These are phyloP conservation scores for Pseudopithomyces maydicus DNA, from an alignment of 2,329 filamentous ascomycete genomes.

Conservation along the genomic window DNA sequence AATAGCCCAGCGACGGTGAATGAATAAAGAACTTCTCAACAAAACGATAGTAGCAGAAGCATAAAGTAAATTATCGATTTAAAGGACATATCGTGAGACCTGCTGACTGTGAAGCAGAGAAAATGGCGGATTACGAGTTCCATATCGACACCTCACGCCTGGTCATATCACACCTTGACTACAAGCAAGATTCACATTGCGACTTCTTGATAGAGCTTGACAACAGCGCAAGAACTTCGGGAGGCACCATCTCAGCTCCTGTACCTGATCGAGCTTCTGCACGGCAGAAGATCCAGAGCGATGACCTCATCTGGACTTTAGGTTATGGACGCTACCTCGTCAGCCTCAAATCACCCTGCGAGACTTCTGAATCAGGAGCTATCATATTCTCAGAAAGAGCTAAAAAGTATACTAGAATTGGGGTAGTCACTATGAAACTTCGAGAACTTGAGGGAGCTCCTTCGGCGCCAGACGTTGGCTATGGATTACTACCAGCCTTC, in stretches of 20 bases:
- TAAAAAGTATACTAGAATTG: slow-evolving; percentile 8
- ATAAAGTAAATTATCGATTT: too few relatives aligned
- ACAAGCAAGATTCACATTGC: slow-evolving; percentile 24
- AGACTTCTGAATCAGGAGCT: neutral
- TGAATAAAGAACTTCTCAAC: too few relatives aligned
- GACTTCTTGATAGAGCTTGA: slow-evolving; percentile 33
- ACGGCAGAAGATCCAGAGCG: slow-evolving; percentile 16
- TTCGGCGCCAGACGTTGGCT: slow-evolving; percentile 19
- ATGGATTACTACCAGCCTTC: slow-evolving; percentile 7
- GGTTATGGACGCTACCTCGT: slow-evolving; percentile 33
- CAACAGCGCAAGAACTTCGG: slow-evolving; percentile 21
- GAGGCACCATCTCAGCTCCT: slow-evolving; percentile 13
- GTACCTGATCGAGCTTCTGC: slow-evolving; percentile 25
- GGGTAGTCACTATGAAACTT: slow-evolving; percentile 24
- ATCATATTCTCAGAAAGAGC: neutral
- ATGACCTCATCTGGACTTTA: slow-evolving; percentile 4
- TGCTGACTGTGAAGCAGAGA: neutral
- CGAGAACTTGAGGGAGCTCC: slow-evolving; percentile 16
- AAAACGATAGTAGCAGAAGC: too few relatives aligned
- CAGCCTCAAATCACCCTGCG: slow-evolving; percentile 17
- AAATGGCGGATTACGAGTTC: slow-evolving; percentile 22
- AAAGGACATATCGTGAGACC: too few relatives aligned
- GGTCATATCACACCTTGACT: slow-evolving; percentile 22
- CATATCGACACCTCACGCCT: slow-evolving; percentile 30
- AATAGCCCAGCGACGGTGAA: too few relatives aligned